These are phyloP conservation scores for Talaromyces piceae DNA, from an alignment of 2,329 filamentous ascomycete species.

Conservation along the genomic window DNA sequence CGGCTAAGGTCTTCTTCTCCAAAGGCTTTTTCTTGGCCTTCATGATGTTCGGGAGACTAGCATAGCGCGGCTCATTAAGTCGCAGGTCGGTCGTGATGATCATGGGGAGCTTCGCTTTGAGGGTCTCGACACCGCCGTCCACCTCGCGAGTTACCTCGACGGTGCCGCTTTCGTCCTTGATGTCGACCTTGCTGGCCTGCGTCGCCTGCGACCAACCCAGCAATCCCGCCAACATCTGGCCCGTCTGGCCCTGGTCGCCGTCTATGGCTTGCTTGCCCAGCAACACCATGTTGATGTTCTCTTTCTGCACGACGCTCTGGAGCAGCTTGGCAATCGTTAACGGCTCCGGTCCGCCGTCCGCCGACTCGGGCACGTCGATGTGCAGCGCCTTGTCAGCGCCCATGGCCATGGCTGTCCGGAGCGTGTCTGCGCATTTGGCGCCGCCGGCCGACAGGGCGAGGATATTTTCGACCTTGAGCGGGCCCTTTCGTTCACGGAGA, in stretches of 20 bases:
- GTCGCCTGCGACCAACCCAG: conserved; percentile 92
- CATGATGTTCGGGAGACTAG: conserved; percentile 97
- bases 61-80: conserved; percentile 91
- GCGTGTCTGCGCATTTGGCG: conserved; percentile 74
- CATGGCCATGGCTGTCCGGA: conserved; percentile 98
- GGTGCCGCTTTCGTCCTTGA: conserved; percentile 58
- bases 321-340: conserved; percentile 89
- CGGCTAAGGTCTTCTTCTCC: conserved; percentile 79
- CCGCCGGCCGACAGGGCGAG: conserved; percentile 83
- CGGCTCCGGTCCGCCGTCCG: conserved; percentile 66
- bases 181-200: conserved; percentile 76
- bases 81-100: conserved; percentile 91
- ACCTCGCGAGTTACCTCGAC: conserved; percentile 84
- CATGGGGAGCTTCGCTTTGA: conserved; percentile 79
- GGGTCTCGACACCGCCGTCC: conserved; percentile 88
- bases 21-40: conserved; percentile 99
- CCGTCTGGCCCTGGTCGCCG: conserved; percentile 90
- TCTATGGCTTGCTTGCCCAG: conserved; percentile 98
- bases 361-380: conserved; percentile 69
- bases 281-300: conserved; percentile 86
- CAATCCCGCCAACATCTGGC: conserved; percentile 92
- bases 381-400: conserved; percentile 88
- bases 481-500: conserved; percentile 79
- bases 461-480: conserved; percentile 79
- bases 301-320: conserved; percentile 66